phyloP scores from a whole-genome alignment of 2,329 filamentous ascomycete species.

The Aphanocladium album region DNA sequence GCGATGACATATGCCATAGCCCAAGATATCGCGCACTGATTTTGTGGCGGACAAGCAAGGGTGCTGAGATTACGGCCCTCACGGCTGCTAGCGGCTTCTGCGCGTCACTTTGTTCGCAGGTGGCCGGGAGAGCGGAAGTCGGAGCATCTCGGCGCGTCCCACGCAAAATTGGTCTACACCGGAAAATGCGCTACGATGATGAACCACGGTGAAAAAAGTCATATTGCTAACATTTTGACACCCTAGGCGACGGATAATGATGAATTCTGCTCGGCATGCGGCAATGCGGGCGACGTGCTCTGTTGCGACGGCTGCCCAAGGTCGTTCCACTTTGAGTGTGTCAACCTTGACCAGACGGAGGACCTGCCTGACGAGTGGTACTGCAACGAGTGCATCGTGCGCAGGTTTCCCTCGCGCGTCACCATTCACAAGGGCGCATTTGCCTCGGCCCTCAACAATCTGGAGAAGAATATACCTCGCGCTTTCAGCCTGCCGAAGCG shows the following conservation, averaged over 20 bases:
- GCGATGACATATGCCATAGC: neutral
- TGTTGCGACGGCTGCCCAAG: constrained; percentile 91
- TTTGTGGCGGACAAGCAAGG: neutral
- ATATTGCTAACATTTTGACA: constrained; percentile 27
- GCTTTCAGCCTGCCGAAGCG: constrained; percentile 67
- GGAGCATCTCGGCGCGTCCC: neutral
- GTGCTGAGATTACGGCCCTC: neutral
- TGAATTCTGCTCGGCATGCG: constrained; percentile 84
- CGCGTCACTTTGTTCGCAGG: neutral
- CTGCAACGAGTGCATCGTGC: constrained; percentile 66
- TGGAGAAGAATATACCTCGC: constrained; percentile 65
- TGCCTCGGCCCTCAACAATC: constrained; percentile 54
- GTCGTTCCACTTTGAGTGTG: constrained; percentile 85
- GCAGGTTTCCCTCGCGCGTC: constrained; percentile 41
- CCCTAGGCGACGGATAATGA: constrained; percentile 62
- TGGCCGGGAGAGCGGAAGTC: neutral
- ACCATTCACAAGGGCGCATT: constrained; percentile 52
- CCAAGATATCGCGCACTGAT: constrained; percentile 2
- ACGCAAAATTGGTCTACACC: neutral
- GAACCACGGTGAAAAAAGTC: constrained; percentile 12
- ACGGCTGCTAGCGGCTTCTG: constrained; percentile 1
- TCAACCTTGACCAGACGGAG: constrained; percentile 71
- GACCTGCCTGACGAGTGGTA: constrained; percentile 74
- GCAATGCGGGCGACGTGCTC: constrained; percentile 75
- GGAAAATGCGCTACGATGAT: neutral